phyloP scores from a whole-genome alignment of 2,329 filamentous ascomycete species.

The Corniculantispora saksenae region DNA sequence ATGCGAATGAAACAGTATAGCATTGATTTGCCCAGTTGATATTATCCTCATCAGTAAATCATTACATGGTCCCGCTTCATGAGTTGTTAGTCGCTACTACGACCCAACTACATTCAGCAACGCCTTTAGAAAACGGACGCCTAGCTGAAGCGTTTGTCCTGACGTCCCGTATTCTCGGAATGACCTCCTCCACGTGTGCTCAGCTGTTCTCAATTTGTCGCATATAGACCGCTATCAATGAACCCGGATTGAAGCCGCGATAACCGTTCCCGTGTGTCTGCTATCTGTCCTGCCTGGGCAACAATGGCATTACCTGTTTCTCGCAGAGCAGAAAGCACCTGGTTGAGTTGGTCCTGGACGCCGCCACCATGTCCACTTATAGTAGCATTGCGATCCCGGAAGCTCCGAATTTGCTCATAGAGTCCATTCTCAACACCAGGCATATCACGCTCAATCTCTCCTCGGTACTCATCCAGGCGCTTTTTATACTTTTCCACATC shows the following conservation, averaged over 20 bases:
- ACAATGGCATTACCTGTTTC: constrained; percentile 44
- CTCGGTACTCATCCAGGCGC: constrained; percentile 46
- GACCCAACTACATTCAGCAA: not conserved
- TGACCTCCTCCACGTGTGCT: not conserved
- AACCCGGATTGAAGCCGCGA: constrained; percentile 44
- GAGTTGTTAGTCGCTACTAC: not conserved
- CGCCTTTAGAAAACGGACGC: not conserved
- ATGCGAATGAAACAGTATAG: not conserved
- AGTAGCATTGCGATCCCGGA: constrained; percentile 34
- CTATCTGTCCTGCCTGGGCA: constrained; percentile 44
- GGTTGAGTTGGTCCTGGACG: constrained; percentile 41
- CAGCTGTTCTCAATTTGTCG: not conserved
- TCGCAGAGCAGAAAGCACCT: constrained; percentile 39
- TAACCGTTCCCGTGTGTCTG: constrained; percentile 43
- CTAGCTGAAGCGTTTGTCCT: not conserved
- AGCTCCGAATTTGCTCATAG: constrained; percentile 43
- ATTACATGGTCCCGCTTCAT: not conserved
- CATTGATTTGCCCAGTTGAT: not conserved
- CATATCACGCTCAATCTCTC: constrained; percentile 49
- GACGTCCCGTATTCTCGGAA: no score
- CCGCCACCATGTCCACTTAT: constrained; percentile 25
- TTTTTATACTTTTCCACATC: constrained; percentile 46
- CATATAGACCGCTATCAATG: constrained; percentile 36
- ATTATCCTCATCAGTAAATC: not conserved
- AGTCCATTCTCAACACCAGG: constrained; percentile 49